Evolutionary conservation across 441 rosid species (phyloP).

Genomic region (Brassica balearica): DNA sequence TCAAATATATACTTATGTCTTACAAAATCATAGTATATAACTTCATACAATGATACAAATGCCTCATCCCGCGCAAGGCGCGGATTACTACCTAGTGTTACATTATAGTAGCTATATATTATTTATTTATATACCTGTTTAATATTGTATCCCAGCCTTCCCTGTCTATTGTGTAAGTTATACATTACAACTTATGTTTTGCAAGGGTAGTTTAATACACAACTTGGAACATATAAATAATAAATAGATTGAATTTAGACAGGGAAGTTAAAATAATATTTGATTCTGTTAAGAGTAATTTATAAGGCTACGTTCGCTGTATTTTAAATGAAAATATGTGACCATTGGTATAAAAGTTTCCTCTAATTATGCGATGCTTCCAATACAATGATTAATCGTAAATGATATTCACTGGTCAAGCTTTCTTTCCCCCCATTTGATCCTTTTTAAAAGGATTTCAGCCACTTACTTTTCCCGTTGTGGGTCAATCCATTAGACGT

Average conservation of each 20-base stretch:
- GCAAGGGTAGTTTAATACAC: neutral
- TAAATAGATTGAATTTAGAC: neutral
- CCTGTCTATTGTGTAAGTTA: neutral
- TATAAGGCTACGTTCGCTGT: constrained; percentile 5
- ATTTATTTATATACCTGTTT: neutral
- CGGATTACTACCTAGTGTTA: neutral
- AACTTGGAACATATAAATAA: neutral
- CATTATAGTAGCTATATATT: neutral
- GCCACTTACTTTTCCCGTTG: constrained; percentile 8
- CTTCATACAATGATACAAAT: too few relatives aligned
- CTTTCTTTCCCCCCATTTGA: constrained; percentile 26
- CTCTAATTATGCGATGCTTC: constrained; percentile 41
- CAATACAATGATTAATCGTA: constrained; percentile 32
- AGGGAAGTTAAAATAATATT: neutral
- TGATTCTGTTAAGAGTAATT: constrained; percentile 5
- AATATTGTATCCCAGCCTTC: neutral
- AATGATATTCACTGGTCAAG: constrained; percentile 31
- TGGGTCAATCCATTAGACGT: constrained; percentile 27
- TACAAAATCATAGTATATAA: too few relatives aligned
- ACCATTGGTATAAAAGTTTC: constrained; percentile 13
- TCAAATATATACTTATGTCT: too few relatives aligned
- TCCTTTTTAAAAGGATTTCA: constrained; percentile 14
- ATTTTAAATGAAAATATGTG: constrained; percentile 1
- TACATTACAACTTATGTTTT: neutral
- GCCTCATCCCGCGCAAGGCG: too few relatives aligned